Percentiles rank a stretch among this genome's conserved stretches.
Evolutionary conservation across 2,329 filamentous ascomycete species (phyloP).

Genomic region (Xylariaceae sp.): DNA sequence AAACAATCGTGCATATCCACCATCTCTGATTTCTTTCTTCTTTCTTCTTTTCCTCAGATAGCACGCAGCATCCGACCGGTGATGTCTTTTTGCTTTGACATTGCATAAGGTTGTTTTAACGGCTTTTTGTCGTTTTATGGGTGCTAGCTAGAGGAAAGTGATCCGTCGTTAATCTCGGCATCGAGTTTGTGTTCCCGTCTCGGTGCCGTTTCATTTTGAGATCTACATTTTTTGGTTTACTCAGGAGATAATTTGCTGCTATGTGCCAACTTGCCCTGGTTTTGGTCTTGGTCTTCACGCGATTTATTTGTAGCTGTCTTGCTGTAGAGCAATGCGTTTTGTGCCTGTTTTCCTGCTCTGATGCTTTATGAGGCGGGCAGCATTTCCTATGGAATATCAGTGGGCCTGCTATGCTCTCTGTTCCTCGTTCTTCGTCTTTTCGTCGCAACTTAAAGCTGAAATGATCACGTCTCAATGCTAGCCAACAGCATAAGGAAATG

Average conservation of each 20-base stretch:
- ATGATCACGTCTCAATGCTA: too few relatives aligned
- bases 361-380: too few relatives aligned
- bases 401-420: too few relatives aligned
- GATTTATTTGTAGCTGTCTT: too few relatives aligned
- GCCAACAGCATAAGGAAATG: too few relatives aligned
- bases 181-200: conserved; percentile 42
- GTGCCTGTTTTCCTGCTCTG: too few relatives aligned
- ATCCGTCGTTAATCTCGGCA: conserved; percentile 49
- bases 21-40: conserved; percentile 23
- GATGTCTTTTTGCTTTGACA: conserved; percentile 30
- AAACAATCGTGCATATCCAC: conserved; percentile 2
- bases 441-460: too few relatives aligned
- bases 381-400: too few relatives aligned
- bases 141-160: conserved; percentile 45
- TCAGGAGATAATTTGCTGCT: not conserved
- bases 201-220: conserved; percentile 47
- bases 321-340: too few relatives aligned
- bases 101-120: conserved; percentile 36
- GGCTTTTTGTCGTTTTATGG: conserved; percentile 36
- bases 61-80: conserved; percentile 52
- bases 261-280: not conserved
- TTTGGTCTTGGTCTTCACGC: not conserved
- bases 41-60: conserved; percentile 56
- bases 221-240: conserved; percentile 41
- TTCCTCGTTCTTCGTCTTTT: too few relatives aligned